Evolutionary conservation across 306 rosid species (phyloP), one percentile per base, ranked within the genome.

Genomic region (barrel medic (Medicago truncatula)): DNA sequence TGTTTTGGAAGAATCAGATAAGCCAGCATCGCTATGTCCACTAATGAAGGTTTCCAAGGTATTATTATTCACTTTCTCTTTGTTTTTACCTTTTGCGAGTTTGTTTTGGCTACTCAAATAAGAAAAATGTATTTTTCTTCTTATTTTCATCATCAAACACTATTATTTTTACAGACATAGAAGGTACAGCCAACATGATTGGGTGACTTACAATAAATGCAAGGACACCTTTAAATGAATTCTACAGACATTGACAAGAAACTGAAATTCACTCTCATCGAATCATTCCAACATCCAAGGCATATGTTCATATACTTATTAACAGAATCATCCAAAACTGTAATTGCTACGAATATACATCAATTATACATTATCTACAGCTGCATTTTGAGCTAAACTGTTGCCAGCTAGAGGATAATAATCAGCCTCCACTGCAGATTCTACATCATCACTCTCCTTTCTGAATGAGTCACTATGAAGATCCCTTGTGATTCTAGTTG

Each of bases 401-500:
- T 67, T 41, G 62, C 62, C 75, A n/a, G 77, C 44, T 60, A 49
- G 57, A 54, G 67, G 46, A 67, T 46, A 23, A 21, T 59, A 67
- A 71, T 38, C 43, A 72, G 78, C 34, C 36, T 78, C 77, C 44
- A 9, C 69, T 38, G 74, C 75, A 49, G 85, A 80, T 82, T 93
- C 92, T 31, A 67, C 79, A 77, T 80, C 86, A 20, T 13, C 54
- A 12, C 12, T 68, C 31, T 83, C 88, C 74, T 85, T 87, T 66
- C 18, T 83, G 82, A 84, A 46, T 12, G 93, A 82, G 78, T 76
- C 68, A 18, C 65, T 69, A 66, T 87, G 96, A 83, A 93, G 87
- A 65, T 74, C 76, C 77, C 89, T 44, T 8, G 98, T 80, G 68
- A 89, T 76, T 76, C 72, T 91, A 38, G 90, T 83, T 23, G 96